A percentile compares a stretch with the other conserved stretches of the same genome.
phyloP scores from a whole-genome alignment of 2,329 filamentous ascomycete species.

The Plectosphaerella cucumerina region DNA sequence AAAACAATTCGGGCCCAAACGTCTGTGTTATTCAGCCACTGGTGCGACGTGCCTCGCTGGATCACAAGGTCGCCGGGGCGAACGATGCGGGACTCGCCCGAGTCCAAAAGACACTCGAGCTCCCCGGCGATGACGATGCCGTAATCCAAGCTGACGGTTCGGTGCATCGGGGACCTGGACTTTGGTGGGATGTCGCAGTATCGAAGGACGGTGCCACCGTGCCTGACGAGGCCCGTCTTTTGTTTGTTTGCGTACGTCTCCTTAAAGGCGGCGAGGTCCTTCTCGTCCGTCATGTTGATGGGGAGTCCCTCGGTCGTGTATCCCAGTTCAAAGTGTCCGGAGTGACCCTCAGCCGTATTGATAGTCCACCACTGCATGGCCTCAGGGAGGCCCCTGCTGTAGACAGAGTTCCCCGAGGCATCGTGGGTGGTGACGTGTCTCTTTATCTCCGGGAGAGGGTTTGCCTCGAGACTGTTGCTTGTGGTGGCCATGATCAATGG shows the following conservation, averaged over 20 bases:
- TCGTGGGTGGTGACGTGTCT: no score
- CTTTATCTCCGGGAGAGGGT: no score
- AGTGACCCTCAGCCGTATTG: no score
- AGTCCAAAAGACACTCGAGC: constrained; percentile 39
- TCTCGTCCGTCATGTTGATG: constrained; percentile 8
- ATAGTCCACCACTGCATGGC: no score
- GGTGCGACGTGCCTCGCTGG: constrained; percentile 40
- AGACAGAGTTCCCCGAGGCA: no score
- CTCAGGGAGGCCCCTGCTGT: no score
- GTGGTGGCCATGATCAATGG: no score
- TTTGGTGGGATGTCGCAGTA: constrained; percentile 12
- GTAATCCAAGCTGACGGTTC: constrained; percentile 41
- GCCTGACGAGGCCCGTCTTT: constrained; percentile 10
- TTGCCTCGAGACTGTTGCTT: no score
- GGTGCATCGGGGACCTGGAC: constrained; percentile 29
- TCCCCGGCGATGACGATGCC: constrained; percentile 41
- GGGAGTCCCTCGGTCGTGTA: no score
- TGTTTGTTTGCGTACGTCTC: constrained; percentile 8
- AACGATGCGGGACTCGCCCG: constrained; percentile 32
- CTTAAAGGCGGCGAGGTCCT: constrained; percentile 8
- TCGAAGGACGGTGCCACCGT: constrained; percentile 11
- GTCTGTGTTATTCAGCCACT: constrained; percentile 12
- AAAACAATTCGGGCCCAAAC: constrained; percentile 11
- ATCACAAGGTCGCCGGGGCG: constrained; percentile 38
- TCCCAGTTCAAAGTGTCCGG: no score